Percentiles rank a stretch among this genome's conserved stretches.
Conservation (phyloP, 345 rosid species). For the Salix caprea region DNA sequence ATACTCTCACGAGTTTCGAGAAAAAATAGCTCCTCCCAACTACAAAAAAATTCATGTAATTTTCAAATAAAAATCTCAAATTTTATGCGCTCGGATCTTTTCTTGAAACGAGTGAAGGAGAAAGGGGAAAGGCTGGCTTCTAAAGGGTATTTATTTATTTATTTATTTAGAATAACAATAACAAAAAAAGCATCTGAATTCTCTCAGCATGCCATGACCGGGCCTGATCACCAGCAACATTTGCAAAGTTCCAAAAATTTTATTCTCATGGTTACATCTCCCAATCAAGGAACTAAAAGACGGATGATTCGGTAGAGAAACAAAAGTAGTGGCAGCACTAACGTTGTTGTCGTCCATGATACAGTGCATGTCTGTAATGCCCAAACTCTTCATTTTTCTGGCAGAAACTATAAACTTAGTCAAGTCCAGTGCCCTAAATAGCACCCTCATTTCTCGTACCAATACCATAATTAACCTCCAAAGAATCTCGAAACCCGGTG, state of each 20-base stretch:
- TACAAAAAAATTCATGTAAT: background rate
- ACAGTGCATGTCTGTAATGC: background rate
- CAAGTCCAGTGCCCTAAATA: background rate
- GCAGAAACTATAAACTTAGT: background rate
- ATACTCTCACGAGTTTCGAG: background rate
- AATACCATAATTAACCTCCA: background rate
- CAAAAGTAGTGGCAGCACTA: constrained; percentile 15
- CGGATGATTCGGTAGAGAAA: constrained; percentile 23
- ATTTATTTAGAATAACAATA: background rate
- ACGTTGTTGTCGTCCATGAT: constrained; percentile 28
- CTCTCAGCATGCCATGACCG: background rate
- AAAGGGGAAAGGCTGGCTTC: background rate
- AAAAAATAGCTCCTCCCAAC: background rate
- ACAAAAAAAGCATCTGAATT: background rate
- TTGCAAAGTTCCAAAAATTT: background rate
- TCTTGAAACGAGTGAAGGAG: background rate
- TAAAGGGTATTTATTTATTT: background rate
- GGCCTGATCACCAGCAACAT: background rate
- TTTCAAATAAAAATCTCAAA: background rate
- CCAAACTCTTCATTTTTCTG: background rate
- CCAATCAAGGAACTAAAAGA: constrained; percentile 8
- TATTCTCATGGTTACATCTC: background rate
- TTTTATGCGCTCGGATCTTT: background rate
- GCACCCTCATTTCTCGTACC: background rate
- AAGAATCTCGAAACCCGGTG: background rate